Conservation (phyloP, 1,139 yeast genomes). For the Yamadazyma trypodendri region DNA sequence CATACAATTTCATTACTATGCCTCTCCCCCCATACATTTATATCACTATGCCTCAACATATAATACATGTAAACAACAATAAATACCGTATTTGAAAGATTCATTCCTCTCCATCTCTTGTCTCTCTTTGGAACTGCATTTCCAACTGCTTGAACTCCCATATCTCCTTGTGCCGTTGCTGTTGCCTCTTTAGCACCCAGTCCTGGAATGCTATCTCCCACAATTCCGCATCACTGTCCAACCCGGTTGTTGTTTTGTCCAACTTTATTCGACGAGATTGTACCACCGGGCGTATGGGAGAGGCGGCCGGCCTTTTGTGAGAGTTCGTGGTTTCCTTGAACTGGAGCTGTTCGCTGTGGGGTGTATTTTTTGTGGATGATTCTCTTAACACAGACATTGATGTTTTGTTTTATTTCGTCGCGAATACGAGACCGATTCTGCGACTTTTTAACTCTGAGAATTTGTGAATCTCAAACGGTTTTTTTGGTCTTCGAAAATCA, state of each 20-base stretch:
- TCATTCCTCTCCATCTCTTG: background rate
- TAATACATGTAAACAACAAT: too few species aligned
- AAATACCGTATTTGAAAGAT: too few species aligned
- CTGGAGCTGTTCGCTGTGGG: slow-evolving; percentile 5
- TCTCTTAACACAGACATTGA: background rate
- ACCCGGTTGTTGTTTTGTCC: slow-evolving; percentile 4
- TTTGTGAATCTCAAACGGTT: too few species aligned
- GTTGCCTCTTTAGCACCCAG: slow-evolving; percentile 16
- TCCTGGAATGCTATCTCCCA: slow-evolving; percentile 16
- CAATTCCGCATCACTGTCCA: slow-evolving; percentile 13
- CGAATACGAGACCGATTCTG: background rate
- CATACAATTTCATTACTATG: background rate
- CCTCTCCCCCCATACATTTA: too few species aligned
- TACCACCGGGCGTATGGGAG: slow-evolving; percentile 26
- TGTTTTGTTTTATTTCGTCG: background rate
- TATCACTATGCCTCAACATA: too few species aligned
- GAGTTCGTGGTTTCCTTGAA: slow-evolving; percentile 6
- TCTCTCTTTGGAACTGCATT: slow-evolving; percentile 9
- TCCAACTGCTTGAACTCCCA: slow-evolving; percentile 20
- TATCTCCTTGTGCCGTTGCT: slow-evolving; percentile 15
- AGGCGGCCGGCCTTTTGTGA: slow-evolving; percentile 24
- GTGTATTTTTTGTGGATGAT: slow-evolving; percentile 5
- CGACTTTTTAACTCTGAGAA: too few species aligned
- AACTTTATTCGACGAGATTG: slow-evolving; percentile 20
- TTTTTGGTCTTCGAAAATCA: too few species aligned